phyloP scores from a whole-genome alignment of 805 yeast genomes.

The Blastobotrys peoriensis region DNA sequence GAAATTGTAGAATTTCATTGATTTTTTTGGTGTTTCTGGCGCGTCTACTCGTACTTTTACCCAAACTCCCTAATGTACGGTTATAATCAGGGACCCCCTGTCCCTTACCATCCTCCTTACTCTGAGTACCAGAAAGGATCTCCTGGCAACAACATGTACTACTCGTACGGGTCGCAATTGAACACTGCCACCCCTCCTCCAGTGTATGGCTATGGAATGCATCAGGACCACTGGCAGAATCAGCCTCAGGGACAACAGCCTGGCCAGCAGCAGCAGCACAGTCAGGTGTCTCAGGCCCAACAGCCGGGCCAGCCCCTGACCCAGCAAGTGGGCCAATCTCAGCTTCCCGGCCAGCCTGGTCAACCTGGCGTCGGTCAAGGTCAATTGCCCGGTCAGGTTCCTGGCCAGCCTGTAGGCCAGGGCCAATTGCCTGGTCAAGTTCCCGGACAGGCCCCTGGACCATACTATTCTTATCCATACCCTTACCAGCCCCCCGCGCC shows the following conservation, averaged over 20 bases:
- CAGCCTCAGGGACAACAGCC: constrained; percentile 15
- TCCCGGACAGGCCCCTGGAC: constrained; percentile 3
- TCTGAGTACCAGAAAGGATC: neutral
- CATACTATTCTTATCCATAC: constrained; percentile 9
- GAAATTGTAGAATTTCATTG: no score
- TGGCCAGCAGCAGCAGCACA: constrained; percentile 10
- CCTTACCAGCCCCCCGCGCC: constrained; percentile 12
- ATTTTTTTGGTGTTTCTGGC: no score
- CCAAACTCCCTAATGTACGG: neutral
- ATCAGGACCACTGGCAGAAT: constrained; percentile 3
- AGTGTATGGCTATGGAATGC: neutral
- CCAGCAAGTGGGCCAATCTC: neutral
- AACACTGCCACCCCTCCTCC: constrained; percentile 4
- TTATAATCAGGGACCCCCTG: neutral
- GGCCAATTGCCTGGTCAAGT: neutral
- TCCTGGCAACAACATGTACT: neutral
- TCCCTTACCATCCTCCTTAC: neutral
- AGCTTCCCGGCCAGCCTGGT: neutral
- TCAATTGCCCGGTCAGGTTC: constrained; percentile 1
- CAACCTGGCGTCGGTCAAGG: neutral
- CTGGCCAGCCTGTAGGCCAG: no score
- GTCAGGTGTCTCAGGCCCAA: no score
- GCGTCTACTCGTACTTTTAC: no score
- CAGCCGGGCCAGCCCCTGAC: constrained; percentile 9
- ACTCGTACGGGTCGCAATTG: neutral